Evolutionary conservation across 2,329 filamentous ascomycete genomes (phyloP), one percentile per base, ranked within the genome.

Genomic region (Penicillium verrucosum): DNA sequence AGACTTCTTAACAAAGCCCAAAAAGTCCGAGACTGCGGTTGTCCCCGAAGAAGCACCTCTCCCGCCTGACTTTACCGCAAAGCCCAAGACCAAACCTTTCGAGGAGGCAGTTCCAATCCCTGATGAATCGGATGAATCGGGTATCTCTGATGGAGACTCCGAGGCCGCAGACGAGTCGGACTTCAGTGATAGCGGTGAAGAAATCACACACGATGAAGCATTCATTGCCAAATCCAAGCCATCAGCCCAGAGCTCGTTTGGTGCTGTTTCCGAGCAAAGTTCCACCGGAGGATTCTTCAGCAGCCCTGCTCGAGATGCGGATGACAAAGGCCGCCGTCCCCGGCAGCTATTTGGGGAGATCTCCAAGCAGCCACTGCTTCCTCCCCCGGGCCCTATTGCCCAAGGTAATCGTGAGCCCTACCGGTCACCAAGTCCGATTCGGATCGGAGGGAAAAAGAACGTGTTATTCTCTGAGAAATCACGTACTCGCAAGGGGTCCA

Each of bases 341-440:
- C 66, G 69, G 32, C 68, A 67, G 23, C 60, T 80, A 23, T 80
- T 80, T 60, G 78, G 78, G 18, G 78, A 80, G 59, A 71, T 79
- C 36, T 59, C 68, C 10, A 73, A 76, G 54, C 61, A 65, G 44
- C 62, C 76, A 65, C 21, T 63, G 67, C 40, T 75, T 75, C 53
- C 73, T 30, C 64, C 73, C 21, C 72, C 75, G 32, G 59, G 46
- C 34, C 69, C 75, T 5, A 68, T 71, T 25, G 59, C 68, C 34
- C 66, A 71, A 60, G 60, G 27, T 32, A 63, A 62, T 40, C 65
- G 62, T 23, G 70, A 77, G 60, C 71, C 70, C 51, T 76, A 76
- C 25, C 70, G 77, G 27, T 80, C 78, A 10, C 78, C 78, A 5
- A 80, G 78, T 54, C 78, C 78, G 9, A 70, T 78, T n/a, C 75